A percentile compares a stretch with the other conserved stretches of the same genome.
Conservation (phyloP, 1,139 yeast genomes). For the Nakaseomyces glabratus region DNA sequence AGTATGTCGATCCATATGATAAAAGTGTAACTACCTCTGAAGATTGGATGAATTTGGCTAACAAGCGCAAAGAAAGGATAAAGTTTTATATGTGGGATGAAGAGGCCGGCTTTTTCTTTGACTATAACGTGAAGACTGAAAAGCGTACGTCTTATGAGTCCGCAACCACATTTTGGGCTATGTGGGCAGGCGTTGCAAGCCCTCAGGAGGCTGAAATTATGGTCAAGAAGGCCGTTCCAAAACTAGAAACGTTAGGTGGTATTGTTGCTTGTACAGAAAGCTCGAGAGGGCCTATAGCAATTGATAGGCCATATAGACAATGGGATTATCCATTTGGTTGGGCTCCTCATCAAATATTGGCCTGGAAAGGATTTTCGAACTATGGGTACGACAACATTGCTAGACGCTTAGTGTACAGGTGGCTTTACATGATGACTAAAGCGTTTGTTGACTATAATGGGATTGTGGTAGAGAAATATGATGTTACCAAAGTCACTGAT, state of each 20-base stretch:
- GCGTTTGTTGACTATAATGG: slow-evolving; percentile 94
- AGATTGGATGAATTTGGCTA: slow-evolving; percentile 54
- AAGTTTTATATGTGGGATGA: slow-evolving; percentile 81
- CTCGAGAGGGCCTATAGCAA: slow-evolving; percentile 64
- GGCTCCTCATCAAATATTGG: slow-evolving; percentile 97
- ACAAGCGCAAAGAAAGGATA: slow-evolving; percentile 45
- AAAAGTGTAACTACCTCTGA: slow-evolving; percentile 1
- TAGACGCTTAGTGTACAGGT: slow-evolving; percentile 67
- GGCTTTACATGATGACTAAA: slow-evolving; percentile 84
- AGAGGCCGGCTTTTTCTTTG: slow-evolving; percentile 68
- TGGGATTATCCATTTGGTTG: slow-evolving; percentile 99
- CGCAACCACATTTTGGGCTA: slow-evolving; percentile 88
- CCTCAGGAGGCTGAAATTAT: slow-evolving; percentile 62
- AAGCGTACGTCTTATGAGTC: slow-evolving; percentile 64
- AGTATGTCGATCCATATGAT: slow-evolving; percentile 27
- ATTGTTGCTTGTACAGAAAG: slow-evolving; percentile 74
- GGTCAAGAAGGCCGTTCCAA: slow-evolving; percentile 51
- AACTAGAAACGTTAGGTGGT: slow-evolving; percentile 84
- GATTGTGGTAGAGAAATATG: slow-evolving; percentile 91
- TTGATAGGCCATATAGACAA: slow-evolving; percentile 76
- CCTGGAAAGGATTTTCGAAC: slow-evolving; percentile 77
- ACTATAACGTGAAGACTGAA: slow-evolving; percentile 59
- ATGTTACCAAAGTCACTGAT: slow-evolving; percentile 71
- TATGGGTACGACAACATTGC: slow-evolving; percentile 66
- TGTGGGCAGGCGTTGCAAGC: slow-evolving; percentile 77